Base-by-base conservation (phyloP, 2,329 filamentous ascomycete genomes). In the Zasmidium angulare region DNA sequence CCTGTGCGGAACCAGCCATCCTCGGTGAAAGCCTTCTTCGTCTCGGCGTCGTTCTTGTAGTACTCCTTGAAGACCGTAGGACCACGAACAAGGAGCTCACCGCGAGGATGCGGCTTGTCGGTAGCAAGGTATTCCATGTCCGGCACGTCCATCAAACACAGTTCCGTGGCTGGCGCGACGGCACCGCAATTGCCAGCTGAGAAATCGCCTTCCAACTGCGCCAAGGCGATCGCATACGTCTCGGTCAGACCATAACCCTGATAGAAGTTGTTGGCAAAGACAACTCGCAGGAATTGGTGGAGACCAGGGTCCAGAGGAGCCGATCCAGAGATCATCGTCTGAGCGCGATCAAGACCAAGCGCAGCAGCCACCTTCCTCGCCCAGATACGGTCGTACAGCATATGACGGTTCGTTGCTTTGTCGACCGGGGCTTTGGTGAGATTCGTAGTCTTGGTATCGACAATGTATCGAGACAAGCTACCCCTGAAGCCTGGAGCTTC, bases 1-100 rank as follows among this genome's bases (percentile, higher is more conserved):
- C 95, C 95, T 0, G 92, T 97, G 74, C 90, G 89, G 84, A 99
- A 98, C 95, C 95, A 99, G 62, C 95, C 95, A 65, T 97, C 92
- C 29, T 88, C 80, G 9, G 93, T 91, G 49, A 98, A 81, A 0
- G 88, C 82, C 77, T 95, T 95, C 59, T 81, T 78, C 1, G 93
- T 98, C 82, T 97, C 93, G 63, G 89, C 91, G 0, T 87, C 83
- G 76, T 96, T 96, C 79, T 91, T 91, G 82, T 88, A 93, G 78
- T 99, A 99, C 73, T 91, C 90, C 54, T 79, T 80, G 82, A 98
- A 97, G 56, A 93, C 80, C 63, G 84, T 84, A n/a, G 87, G 85
- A 0, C 93, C 91, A 47, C 93, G 86, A 53, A 98, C 77, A 21
- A 97, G 82, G 26, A 99, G 81, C 78, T 99, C 95, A 56, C 95